A percentile compares a stretch with the other conserved stretches of the same genome.
These are phyloP conservation scores for Neonothopanus nambi DNA, from an alignment of 1,284 basidiomycete species.

Conservation along the genomic window DNA sequence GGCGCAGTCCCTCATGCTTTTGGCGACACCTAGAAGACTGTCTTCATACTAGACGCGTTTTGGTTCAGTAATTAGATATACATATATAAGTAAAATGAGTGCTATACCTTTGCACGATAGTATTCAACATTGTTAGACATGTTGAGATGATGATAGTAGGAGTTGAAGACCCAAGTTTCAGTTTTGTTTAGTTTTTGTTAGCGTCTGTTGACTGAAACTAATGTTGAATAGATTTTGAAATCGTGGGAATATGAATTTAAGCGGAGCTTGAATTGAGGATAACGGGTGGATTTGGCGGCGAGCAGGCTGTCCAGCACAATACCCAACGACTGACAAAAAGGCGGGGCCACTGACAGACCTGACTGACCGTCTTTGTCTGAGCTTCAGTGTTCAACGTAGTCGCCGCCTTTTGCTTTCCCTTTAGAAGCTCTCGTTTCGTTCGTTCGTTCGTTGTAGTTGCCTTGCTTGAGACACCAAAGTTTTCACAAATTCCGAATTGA, in stretches of 20 bases:
- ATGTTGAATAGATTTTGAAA: background rate
- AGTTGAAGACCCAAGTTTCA: conserved; percentile 5
- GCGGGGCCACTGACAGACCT: no score
- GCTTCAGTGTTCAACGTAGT: background rate
- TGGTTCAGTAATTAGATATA: conserved; percentile 32
- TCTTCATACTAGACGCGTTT: conserved; percentile 33
- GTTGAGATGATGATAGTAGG: conserved; percentile 5
- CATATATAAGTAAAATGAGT: conserved; percentile 6
- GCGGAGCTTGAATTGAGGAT: no score
- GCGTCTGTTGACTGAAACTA: no score
- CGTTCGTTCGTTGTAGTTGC: background rate
- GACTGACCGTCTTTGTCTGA: background rate
- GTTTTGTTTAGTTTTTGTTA: no score
- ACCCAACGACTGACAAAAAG: no score
- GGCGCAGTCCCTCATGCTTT: conserved; percentile 60
- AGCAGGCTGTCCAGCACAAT: no score
- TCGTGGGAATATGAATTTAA: no score
- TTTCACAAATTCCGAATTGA: conserved; percentile 2
- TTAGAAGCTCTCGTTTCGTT: background rate
- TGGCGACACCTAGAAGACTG: conserved; percentile 53
- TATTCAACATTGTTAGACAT: conserved; percentile 44
- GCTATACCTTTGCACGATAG: conserved; percentile 47
- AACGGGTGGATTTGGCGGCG: no score
- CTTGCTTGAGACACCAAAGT: background rate
- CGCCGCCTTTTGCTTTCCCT: background rate